phyloP scores from a whole-genome alignment of 164 flowering plant genomes.

The Vitis vinifera region ASM3070453v1 NC_081815.1:7364501-7365000 shows the following conservation, averaged over 20 bases:
- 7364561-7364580: too few species aligned
- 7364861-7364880: constrained; percentile 41
- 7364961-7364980: not conserved
- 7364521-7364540: too few species aligned
- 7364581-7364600: too few species aligned
- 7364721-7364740: too few species aligned
- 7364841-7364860: constrained; percentile 65
- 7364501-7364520: too few species aligned
- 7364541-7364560: too few species aligned
- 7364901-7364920: constrained; percentile 66
- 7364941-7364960: not conserved
- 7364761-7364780: constrained; percentile 68
- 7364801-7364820: constrained; percentile 53
- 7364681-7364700: too few species aligned
- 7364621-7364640: too few species aligned
- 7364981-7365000: not conserved
- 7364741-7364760: constrained; percentile 1
- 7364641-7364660: too few species aligned
- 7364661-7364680: too few species aligned
- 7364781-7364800: constrained; percentile 48
- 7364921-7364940: not conserved
- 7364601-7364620: too few species aligned
- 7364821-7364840: constrained; percentile 42
- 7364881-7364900: constrained; percentile 30
- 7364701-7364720: too few species aligned